Evolutionary conservation across 371 early-diverging fungal genomes (phyloP).

Genomic region (Mortierella sp.): DNA sequence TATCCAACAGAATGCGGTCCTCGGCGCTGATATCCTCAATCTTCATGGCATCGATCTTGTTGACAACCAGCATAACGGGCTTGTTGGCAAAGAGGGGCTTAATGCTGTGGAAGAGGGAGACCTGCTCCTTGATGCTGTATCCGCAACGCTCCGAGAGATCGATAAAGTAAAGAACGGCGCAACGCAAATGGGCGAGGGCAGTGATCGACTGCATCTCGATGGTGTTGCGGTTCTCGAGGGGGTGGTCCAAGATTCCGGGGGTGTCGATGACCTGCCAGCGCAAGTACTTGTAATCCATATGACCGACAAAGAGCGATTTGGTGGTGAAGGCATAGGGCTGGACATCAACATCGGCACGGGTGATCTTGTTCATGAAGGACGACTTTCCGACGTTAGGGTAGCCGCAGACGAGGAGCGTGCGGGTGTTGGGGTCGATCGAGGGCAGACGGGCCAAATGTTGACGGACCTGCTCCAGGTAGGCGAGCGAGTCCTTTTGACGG

Average conservation of each 20-base stretch:
- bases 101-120: slow-evolving; percentile 95
- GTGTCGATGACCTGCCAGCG: slow-evolving; percentile 99
- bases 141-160: slow-evolving; percentile 99
- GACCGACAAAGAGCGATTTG: slow-evolving; percentile 99
- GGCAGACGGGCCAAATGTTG: slow-evolving; percentile 99
- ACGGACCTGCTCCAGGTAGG: slow-evolving; percentile 99
- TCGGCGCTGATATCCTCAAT: slow-evolving; percentile 85
- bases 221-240: slow-evolving; percentile 99
- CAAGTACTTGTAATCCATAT: slow-evolving; percentile 99
- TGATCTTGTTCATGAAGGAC: slow-evolving; percentile 99
- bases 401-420: slow-evolving; percentile 99
- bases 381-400: slow-evolving; percentile 99
- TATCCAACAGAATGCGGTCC: slow-evolving; percentile 82
- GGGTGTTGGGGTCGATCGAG: slow-evolving; percentile 99
- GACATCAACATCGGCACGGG: slow-evolving; percentile 99
- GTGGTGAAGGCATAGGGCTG: slow-evolving; percentile 99
- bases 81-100: slow-evolving; percentile 99
- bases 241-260: slow-evolving; percentile 99
- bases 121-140: slow-evolving; percentile 96
- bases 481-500: slow-evolving; percentile 98
- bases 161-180: slow-evolving; percentile 99
- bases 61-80: slow-evolving; percentile 96
- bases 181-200: slow-evolving; percentile 99
- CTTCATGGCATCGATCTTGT: slow-evolving; percentile 96
- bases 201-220: slow-evolving; percentile 99